These are phyloP conservation scores for Bipolaris bicolor DNA, from an alignment of 2,329 filamentous ascomycete species.

Conservation along the genomic window DNA sequence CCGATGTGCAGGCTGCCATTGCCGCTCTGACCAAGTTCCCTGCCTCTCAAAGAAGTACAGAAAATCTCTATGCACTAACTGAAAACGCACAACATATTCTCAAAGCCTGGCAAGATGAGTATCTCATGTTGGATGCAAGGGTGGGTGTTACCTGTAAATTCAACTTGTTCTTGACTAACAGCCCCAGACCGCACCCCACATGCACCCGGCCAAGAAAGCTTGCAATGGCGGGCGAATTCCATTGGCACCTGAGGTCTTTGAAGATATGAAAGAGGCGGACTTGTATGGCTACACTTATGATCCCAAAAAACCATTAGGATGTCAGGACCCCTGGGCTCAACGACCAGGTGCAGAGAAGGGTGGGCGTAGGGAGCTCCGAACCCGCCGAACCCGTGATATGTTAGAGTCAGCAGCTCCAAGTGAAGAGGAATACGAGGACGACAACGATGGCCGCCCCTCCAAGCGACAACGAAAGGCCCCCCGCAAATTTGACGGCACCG, in stretches of 20 bases:
- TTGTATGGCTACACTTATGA: slow-evolving; percentile 67
- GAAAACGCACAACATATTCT: slow-evolving; percentile 61
- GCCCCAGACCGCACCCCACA: slow-evolving; percentile 56
- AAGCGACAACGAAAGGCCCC: slow-evolving; percentile 46
- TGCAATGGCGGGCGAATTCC: slow-evolving; percentile 57
- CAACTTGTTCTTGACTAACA: slow-evolving; percentile 30
- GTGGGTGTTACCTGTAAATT: slow-evolving; percentile 25
- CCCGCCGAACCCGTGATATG: slow-evolving; percentile 51
- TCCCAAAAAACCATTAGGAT: slow-evolving; percentile 56
- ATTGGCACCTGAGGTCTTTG: slow-evolving; percentile 56
- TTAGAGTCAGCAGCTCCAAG: slow-evolving; percentile 46
- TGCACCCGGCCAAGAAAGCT: slow-evolving; percentile 58
- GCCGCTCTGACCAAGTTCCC: slow-evolving; percentile 52
- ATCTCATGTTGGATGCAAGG: slow-evolving; percentile 58
- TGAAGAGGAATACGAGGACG: slow-evolving; percentile 48
- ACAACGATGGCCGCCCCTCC: slow-evolving; percentile 37
- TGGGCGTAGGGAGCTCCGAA: slow-evolving; percentile 55
- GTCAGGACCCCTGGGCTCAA: slow-evolving; percentile 64
- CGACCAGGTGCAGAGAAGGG: slow-evolving; percentile 53
- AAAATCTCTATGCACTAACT: slow-evolving; percentile 62
- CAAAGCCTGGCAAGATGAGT: slow-evolving; percentile 65
- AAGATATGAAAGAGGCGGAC: slow-evolving; percentile 66
- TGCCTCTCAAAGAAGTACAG: slow-evolving; percentile 53
- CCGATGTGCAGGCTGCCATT: slow-evolving; percentile 52
- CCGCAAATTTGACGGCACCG: slow-evolving; percentile 43